phyloP scores from a whole-genome alignment of 345 rosid genomes.

The Trapa bicornis region DNA sequence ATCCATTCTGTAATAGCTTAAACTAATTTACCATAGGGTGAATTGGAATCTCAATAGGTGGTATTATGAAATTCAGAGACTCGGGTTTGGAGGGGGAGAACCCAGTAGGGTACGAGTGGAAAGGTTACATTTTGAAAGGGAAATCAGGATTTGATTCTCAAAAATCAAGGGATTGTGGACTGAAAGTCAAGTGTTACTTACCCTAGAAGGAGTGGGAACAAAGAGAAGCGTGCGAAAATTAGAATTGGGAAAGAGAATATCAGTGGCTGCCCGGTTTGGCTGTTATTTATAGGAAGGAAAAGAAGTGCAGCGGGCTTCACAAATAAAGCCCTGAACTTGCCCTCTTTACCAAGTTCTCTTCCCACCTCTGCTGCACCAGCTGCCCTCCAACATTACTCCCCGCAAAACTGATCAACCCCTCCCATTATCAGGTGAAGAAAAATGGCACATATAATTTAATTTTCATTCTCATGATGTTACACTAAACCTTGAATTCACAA shows the following conservation, averaged over 20 bases:
- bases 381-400: neutral
- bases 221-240: neutral
- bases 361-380: neutral
- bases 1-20: no score
- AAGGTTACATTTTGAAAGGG: no score
- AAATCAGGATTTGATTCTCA: neutral
- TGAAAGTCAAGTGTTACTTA: neutral
- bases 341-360: conserved; percentile 1
- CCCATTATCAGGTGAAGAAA: neutral
- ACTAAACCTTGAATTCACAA: no score
- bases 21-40: no score
- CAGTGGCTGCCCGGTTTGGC: neutral
- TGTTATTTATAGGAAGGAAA: no score
- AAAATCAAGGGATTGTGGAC: neutral
- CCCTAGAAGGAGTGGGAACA: no score
- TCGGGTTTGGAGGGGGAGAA: no score
- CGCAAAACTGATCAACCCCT: neutral
- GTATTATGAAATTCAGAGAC: no score
- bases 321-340: neutral
- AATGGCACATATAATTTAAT: neutral
- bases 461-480: no score
- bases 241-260: neutral
- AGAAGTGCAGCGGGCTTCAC: neutral
- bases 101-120: no score
- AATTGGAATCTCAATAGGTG: no score